Conservation (phyloP, 2,329 filamentous ascomycete species). For the Pseudocercospora fijiensis region DNA sequence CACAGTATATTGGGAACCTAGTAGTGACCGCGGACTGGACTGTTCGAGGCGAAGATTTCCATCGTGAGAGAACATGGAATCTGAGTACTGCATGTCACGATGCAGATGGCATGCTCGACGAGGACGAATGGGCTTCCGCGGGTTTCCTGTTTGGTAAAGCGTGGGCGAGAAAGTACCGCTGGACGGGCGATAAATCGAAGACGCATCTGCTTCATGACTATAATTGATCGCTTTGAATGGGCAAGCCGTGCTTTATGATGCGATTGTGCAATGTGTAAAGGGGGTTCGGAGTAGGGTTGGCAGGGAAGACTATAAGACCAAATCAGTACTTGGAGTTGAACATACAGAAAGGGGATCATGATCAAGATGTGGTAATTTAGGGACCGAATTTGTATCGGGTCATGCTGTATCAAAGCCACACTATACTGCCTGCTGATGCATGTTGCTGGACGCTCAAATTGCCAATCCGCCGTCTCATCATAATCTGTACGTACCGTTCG, state of each 20-base stretch:
- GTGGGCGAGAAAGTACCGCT: constrained; percentile 15
- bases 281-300: neutral
- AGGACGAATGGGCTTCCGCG: constrained; percentile 20
- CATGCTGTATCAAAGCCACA: neutral
- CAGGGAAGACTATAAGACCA: neutral
- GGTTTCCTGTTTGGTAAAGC: constrained; percentile 21
- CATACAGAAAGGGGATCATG: neutral
- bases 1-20: constrained; percentile 19
- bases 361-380: neutral
- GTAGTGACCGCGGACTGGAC: constrained; percentile 13
- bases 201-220: neutral
- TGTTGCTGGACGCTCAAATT: constrained; percentile 11
- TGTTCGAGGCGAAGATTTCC: constrained; percentile 10
- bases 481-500: neutral
- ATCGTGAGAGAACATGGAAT: constrained; percentile 14
- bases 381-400: neutral
- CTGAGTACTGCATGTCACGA: neutral
- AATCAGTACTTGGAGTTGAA: neutral
- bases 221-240: neutral
- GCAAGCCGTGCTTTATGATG: neutral
- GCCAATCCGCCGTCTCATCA: constrained; percentile 3
- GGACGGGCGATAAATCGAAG: neutral
- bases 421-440: constrained; percentile 1
- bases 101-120: constrained; percentile 1
- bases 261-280: neutral